A percentile compares a stretch with the other conserved stretches of the same genome.
phyloP scores from a whole-genome alignment of 495 filamentous ascomycete genomes.

The Stereocaulon alpinum region DNA sequence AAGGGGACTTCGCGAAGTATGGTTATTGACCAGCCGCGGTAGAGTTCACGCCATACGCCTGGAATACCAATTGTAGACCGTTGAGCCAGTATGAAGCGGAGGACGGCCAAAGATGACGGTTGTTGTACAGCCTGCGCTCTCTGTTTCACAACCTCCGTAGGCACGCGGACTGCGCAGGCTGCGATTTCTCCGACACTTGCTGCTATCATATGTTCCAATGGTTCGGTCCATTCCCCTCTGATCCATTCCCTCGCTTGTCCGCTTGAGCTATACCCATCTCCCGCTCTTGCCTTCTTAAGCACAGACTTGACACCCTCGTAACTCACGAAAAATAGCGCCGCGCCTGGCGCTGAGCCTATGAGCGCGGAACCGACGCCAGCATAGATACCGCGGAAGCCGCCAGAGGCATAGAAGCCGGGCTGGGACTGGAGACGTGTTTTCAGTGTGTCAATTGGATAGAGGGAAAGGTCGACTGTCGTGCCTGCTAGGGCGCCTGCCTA shows the following conservation, averaged over 20 bases:
- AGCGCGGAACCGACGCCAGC: constrained; percentile 56
- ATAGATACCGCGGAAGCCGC: constrained; percentile 68
- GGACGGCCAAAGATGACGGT: constrained; percentile 47
- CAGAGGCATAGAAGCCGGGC: constrained; percentile 58
- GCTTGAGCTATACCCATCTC: background rate
- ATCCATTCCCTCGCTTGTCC: background rate
- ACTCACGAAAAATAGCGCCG: constrained; percentile 95
- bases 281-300: constrained; percentile 25
- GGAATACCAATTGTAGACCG: constrained; percentile 30
- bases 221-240: constrained; percentile 24
- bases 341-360: constrained; percentile 82
- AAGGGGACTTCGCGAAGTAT: constrained; percentile 95
- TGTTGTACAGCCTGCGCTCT: constrained; percentile 78
- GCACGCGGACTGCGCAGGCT: constrained; percentile 84
- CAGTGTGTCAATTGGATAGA: constrained; percentile 85
- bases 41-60: constrained; percentile 71
- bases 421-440: constrained; percentile 89
- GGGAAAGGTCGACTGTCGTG: constrained; percentile 80
- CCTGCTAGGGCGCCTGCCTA: constrained; percentile 74
- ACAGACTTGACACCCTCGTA: constrained; percentile 73
- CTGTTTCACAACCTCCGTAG: constrained; percentile 96
- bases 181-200: constrained; percentile 83
- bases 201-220: constrained; percentile 68
- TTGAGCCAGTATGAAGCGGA: constrained; percentile 58
- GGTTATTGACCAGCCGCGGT: constrained; percentile 82